These are phyloP conservation scores for Macrocybe gigantea DNA, from an alignment of 768 basidiomycete species.

Conservation along the genomic window DNA sequence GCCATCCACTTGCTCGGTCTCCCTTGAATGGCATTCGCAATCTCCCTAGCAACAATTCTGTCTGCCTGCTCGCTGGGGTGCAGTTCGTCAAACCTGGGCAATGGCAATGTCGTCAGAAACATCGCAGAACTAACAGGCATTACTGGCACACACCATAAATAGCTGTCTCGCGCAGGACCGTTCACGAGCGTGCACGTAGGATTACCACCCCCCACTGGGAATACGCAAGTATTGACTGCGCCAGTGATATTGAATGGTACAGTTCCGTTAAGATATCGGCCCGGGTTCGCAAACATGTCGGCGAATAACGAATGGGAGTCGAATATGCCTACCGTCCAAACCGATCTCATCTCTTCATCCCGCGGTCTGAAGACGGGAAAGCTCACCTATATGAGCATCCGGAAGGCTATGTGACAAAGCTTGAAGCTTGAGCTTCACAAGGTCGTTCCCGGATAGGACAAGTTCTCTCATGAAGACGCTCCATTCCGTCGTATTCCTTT, in stretches of 20 bases:
- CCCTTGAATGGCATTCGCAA: constrained; percentile 32
- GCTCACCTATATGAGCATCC: constrained; percentile 53
- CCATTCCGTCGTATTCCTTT: constrained; percentile 54
- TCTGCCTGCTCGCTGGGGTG: constrained; percentile 23
- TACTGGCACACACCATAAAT: constrained; percentile 33
- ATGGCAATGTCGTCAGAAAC: background rate
- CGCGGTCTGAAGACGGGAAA: background rate
- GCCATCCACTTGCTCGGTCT: constrained; percentile 31
- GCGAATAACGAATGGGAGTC: constrained; percentile 56
- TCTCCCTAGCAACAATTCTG: constrained; percentile 38
- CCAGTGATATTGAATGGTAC: constrained; percentile 56
- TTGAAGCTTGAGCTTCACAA: constrained; percentile 46
- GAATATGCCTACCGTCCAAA: constrained; percentile 38
- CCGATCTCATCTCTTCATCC: background rate
- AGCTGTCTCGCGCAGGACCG: constrained; percentile 37
- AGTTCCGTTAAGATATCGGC: constrained; percentile 55
- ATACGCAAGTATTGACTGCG: constrained; percentile 42
- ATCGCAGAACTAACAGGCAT: background rate
- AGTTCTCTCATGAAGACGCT: constrained; percentile 50
- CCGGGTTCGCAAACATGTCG: constrained; percentile 50
- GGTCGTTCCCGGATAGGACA: constrained; percentile 42
- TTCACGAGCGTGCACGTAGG: constrained; percentile 26
- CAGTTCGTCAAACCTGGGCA: constrained; percentile 35
- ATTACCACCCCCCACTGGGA: constrained; percentile 23
- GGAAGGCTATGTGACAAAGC: constrained; percentile 40